Base-by-base conservation (phyloP, 768 basidiomycete species). In the Suillus alpinus region DNA sequence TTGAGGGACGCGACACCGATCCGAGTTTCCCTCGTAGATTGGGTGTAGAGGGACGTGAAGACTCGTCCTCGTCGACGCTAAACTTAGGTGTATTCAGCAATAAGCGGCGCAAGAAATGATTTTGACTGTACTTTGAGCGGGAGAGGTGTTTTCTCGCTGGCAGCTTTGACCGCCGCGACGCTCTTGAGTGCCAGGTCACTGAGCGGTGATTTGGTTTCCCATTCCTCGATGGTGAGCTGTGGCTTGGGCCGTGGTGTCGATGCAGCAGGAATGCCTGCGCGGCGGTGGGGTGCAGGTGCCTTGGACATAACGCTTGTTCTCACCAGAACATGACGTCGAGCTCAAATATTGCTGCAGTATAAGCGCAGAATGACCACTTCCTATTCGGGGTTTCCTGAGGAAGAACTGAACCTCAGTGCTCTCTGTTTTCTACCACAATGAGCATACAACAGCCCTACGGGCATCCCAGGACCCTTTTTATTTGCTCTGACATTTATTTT, bases 161-260 rank as follows among this genome's bases (percentile, higher is more conserved):
- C 86, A 23, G 78, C 71, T 69, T 90, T 88, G 50, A 95, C 69
- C 9, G 76, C 71, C 9, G 78, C 78, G 20, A 96, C 80, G 64
- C 89, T 94, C 58, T 81, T 81, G 18, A 81, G 76, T 68, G 92
- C 88, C 12, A 81, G 68, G 49, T 95, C 89, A 34, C 78, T 81
- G 34, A 98, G 73, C 2, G 92, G 92, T 0, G 94, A 86, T 65
- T 85, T 89, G 0, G 84, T 73, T 66, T 97, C 95, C 95, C 95
- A 98, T 76, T 96, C 93, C 70, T 97, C 95, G 4, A 96, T 78
- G 44, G 79, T 87, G 39, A 92, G 78, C 1, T 77, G 76, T 1
- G 76, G 69, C 67, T 80, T 86, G 9, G 75, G 63, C n/a, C 71
- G 75, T 34, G 71, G 62, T 34, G 66, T 57, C 39, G 67, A 69